Conservation (phyloP, 2,329 filamentous ascomycete genomes). For the Fusarium sp. region DNA sequence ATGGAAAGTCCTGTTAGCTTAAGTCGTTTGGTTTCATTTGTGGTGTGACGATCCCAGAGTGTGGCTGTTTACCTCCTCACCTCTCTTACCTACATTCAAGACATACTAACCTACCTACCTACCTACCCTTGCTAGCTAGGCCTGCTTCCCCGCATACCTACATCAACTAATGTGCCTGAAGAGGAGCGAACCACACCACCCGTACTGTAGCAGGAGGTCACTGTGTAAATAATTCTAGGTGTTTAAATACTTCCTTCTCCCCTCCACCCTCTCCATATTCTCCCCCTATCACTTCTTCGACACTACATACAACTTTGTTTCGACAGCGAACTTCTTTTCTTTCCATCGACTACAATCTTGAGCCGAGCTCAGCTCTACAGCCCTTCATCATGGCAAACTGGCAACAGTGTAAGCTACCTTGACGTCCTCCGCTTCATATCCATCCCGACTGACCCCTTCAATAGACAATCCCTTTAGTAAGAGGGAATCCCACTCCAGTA, state of each 20-base stretch:
- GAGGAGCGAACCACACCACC: constrained; percentile 2
- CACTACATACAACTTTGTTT: not conserved
- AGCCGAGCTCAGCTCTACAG: not conserved
- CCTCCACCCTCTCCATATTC: constrained; percentile 3
- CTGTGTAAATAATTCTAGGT: not conserved
- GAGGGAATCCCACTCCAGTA: constrained; percentile 70
- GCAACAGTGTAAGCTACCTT: constrained; percentile 41
- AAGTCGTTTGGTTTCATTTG: not conserved
- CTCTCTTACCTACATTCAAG: not conserved
- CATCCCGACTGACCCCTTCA: constrained; percentile 11
- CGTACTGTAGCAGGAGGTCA: not conserved
- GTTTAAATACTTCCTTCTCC: constrained; percentile 41
- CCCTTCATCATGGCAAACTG: constrained; percentile 43
- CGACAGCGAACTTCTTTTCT: not conserved
- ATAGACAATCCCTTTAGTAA: constrained; percentile 80
- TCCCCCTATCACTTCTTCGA: constrained; percentile 8
- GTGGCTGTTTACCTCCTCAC: constrained; percentile 24
- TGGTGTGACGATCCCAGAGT: constrained; percentile 35
- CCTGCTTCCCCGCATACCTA: constrained; percentile 36
- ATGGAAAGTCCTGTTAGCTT: constrained; percentile 2
- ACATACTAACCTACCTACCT: not conserved
- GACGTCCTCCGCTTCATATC: not conserved
- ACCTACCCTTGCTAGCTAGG: not conserved
- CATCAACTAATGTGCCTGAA: not conserved
- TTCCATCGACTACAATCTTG: not conserved